These are phyloP conservation scores for Thelephora terrestris DNA, from an alignment of 1,284 basidiomycete species.

Conservation along the genomic window DNA sequence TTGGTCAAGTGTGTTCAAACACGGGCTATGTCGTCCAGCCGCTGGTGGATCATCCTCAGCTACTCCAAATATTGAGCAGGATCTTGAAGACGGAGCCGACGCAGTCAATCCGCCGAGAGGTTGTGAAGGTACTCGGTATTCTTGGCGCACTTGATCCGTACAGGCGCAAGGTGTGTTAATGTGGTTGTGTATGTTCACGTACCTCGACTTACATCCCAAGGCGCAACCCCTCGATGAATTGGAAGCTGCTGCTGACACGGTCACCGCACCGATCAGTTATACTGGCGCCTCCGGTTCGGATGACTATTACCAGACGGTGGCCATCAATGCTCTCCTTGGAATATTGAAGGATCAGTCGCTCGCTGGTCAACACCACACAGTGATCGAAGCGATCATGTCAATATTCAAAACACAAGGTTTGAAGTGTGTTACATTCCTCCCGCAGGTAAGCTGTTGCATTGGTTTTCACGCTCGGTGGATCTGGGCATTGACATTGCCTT, in stretches of 20 bases:
- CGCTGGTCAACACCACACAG: slow-evolving; percentile 80
- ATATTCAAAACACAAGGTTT: slow-evolving; percentile 98
- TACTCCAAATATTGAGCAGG: slow-evolving; percentile 81
- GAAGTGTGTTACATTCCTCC: slow-evolving; percentile 92
- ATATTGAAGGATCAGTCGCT: slow-evolving; percentile 88
- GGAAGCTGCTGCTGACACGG: background rate
- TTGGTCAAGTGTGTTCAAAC: slow-evolving; percentile 93
- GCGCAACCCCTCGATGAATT: background rate
- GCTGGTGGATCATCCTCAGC: slow-evolving; percentile 83
- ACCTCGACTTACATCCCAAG: background rate
- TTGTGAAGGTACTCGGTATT: slow-evolving; percentile 90
- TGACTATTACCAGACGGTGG: slow-evolving; percentile 97
- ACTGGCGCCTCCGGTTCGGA: slow-evolving; percentile 51
- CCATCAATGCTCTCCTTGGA: slow-evolving; percentile 81
- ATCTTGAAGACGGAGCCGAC: slow-evolving; percentile 82
- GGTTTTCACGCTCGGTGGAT: background rate
- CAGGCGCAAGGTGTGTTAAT: slow-evolving; percentile 67
- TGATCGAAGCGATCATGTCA: slow-evolving; percentile 98
- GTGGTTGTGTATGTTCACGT: too few relatives aligned
- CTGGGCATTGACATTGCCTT: slow-evolving; percentile 6
- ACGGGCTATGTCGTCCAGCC: slow-evolving; percentile 93
- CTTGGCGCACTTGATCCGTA: slow-evolving; percentile 98
- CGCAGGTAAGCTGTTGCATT: slow-evolving; percentile 52
- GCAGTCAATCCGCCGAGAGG: slow-evolving; percentile 77
- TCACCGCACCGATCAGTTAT: slow-evolving; percentile 14